phyloP scores from a whole-genome alignment of 352 stramenopile genomes.

The Phytophthora hibernalis region DNA sequence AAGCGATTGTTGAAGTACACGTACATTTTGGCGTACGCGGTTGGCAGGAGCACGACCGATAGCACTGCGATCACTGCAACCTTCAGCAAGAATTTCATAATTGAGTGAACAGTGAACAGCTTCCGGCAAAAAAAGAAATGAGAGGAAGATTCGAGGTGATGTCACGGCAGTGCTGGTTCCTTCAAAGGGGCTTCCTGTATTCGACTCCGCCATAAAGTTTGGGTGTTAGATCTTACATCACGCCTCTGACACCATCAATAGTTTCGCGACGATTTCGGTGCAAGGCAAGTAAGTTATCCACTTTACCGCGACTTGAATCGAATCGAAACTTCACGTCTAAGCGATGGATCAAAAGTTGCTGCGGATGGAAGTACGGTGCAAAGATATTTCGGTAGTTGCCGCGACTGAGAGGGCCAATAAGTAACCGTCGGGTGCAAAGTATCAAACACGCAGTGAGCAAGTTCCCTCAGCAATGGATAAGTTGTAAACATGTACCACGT shows the following conservation, averaged over 20 bases:
- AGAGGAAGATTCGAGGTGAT: not conserved
- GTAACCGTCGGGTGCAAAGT: constrained; percentile 12
- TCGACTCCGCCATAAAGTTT: not conserved
- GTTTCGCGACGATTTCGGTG: not conserved
- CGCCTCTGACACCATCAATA: not conserved
- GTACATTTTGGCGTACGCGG: constrained; percentile 2
- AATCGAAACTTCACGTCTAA: not conserved
- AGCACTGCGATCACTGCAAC: not conserved
- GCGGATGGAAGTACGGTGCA: constrained; percentile 47
- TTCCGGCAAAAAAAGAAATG: not conserved
- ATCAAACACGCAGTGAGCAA: constrained; percentile 26
- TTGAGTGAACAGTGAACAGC: not conserved
- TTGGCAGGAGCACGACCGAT: not conserved
- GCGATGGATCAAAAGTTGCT: constrained; percentile 15
- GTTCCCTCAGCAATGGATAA: no score
- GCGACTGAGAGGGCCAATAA: constrained; percentile 17
- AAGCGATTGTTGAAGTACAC: constrained; percentile 10
- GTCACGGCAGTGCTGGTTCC: not conserved
- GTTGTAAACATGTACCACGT: no score
- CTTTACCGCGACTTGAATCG: constrained; percentile 1
- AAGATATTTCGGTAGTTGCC: constrained; percentile 26
- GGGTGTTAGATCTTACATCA: not conserved
- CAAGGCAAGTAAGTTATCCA: constrained; percentile 2
- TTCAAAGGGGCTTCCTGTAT: not conserved
- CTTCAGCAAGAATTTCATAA: not conserved